A percentile compares a stretch with the other conserved stretches of the same genome.
These are phyloP conservation scores for Antitrichia curtipendula DNA, from an alignment of 225 moss, liverwort and hornwort genomes.

Conservation along the genomic window DNA sequence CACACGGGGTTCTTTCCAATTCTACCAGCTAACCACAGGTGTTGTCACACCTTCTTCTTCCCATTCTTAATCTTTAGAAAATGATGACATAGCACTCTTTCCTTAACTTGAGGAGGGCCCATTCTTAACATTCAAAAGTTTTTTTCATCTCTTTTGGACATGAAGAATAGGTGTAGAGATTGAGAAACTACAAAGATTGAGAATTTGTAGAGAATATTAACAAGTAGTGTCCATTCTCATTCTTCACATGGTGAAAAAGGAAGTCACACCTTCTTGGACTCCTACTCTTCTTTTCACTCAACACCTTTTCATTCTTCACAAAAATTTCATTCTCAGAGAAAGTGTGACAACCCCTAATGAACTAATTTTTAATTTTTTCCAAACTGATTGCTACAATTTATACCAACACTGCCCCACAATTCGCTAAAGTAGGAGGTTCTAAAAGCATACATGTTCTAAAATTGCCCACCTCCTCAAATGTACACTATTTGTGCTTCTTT, in stretches of 20 bases:
- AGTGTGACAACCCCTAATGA: background rate
- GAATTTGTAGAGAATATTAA: background rate
- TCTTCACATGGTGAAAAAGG: background rate
- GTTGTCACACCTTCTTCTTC: background rate
- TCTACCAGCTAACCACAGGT: accelerated
- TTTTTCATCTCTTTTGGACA: accelerated
- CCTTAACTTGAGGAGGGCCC: no score
- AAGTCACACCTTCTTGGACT: background rate
- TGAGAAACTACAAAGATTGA: no score
- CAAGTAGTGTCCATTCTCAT: background rate
- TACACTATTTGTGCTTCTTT: no score
- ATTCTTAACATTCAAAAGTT: no score
- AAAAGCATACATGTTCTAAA: no score
- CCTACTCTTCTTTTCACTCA: background rate
- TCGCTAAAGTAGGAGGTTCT: no score
- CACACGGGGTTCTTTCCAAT: accelerated
- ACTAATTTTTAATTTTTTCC: background rate
- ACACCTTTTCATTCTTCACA: no score
- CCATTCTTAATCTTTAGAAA: background rate
- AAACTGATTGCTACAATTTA: background rate
- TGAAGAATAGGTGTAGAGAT: background rate
- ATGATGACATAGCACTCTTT: no score
- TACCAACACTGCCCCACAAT: background rate
- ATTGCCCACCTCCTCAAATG: no score
- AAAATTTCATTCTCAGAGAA: no score